These are phyloP conservation scores for Coemansia sp. DNA, from an alignment of 192 early-diverging fungal genomes.

Conservation along the genomic window DNA sequence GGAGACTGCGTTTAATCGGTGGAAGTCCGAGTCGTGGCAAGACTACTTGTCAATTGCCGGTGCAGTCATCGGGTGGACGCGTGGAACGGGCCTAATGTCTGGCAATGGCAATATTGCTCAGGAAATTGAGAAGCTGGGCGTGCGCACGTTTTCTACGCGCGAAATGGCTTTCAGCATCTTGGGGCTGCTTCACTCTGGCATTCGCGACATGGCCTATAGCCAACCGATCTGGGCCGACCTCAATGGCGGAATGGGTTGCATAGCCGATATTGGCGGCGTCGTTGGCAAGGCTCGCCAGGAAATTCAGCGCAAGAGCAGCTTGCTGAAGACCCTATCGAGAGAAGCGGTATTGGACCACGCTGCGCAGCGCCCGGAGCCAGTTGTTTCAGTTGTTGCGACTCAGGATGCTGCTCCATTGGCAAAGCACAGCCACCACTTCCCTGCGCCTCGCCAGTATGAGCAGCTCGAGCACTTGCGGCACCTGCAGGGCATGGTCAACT, in stretches of 20 bases:
- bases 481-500: constrained; percentile 74
- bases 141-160: constrained; percentile 86
- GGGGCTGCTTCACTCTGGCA: constrained; percentile 76
- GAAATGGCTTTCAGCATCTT: constrained; percentile 96
- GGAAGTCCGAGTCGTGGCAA: constrained; percentile 87
- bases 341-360: not conserved
- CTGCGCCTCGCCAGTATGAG: constrained; percentile 63
- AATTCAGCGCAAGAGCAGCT: not conserved
- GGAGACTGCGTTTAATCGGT: constrained; percentile 89
- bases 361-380: not conserved
- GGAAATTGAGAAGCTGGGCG: constrained; percentile 82
- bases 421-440: constrained; percentile 87
- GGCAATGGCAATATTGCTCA: constrained; percentile 85
- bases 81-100: constrained; percentile 93
- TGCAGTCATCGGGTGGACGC: constrained; percentile 96
- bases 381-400: not conserved
- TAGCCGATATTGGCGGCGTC: constrained; percentile 38
- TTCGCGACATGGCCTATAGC: constrained; percentile 67
- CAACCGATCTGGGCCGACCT: constrained; percentile 88
- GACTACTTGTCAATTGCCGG: constrained; percentile 84
- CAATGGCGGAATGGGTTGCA: constrained; percentile 75
- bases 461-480: constrained; percentile 63
- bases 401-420: constrained; percentile 61
- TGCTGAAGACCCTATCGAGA: not conserved
- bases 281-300: not conserved